Evolutionary conservation across 768 basidiomycete genomes (phyloP), one percentile per base, ranked within the genome.

Genomic region (Lactarius hatsudake): DNA sequence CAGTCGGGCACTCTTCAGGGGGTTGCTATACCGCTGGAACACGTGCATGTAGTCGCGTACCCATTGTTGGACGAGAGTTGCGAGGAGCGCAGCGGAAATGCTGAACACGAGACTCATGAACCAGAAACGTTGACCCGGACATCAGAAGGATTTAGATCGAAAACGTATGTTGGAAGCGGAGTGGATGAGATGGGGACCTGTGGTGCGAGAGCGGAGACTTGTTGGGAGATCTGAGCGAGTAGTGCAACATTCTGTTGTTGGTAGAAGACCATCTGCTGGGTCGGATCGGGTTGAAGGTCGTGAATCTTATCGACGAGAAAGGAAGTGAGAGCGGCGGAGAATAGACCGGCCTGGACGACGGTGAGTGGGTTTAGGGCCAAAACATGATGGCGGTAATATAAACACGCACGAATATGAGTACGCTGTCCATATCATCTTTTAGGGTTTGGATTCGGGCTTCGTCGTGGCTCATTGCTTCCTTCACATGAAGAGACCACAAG

Each of bases 11-110:
- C 79, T 79, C 66, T 64, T 79, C 20, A 38, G 58, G 23, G 45
- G 65, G 12, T 32, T 64, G 64, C 75, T 2, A 79, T 76, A 30
- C 74, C 69, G 36, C 76, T 75, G 38, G 74, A 75, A 69, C 62
- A 67, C 43, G 20, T 62, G 63, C 54, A 67, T 48, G 63, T 81
- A 81, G 48, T 79, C 76, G 15, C 79, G 77, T 1, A 80, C 74
- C 84, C 84, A 85, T 63, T 82, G 81, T 69, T 85, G 79, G 30
- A 82, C 79, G 6, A 85, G 70, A 13, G 81, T 83, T 18, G 81
- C 81, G 8, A 73, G 66, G 20, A 83, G 74, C 64, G 79, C 81
- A 38, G 80, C 77, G 4, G 74, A 74, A 18, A 85, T 74, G 65
- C 81, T 82, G 55, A 81, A 73, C 0, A 72, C 61, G 0, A 76